phyloP scores from a whole-genome alignment of 2,329 filamentous ascomycete genomes.

The Xylariales sp. region DNA sequence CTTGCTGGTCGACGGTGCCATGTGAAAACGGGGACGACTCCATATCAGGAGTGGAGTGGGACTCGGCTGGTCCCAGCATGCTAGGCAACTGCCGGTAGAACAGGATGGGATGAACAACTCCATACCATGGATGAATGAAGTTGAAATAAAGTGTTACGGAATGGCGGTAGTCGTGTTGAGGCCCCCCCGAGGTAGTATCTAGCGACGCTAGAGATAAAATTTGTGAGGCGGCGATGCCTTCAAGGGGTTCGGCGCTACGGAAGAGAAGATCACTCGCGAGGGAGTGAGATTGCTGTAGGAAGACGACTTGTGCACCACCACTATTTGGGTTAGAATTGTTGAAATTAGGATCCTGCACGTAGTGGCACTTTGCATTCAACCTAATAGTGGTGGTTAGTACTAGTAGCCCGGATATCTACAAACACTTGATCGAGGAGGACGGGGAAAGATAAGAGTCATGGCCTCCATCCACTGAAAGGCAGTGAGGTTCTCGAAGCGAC shows the following conservation, averaged over 20 bases:
- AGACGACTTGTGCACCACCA: slow-evolving; percentile 45
- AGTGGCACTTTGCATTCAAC: slow-evolving; percentile 51
- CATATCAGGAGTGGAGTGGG: slow-evolving; percentile 38
- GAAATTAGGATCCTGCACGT: slow-evolving; percentile 46
- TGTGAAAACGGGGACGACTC: slow-evolving; percentile 40
- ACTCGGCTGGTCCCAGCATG: slow-evolving; percentile 39
- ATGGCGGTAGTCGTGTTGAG: slow-evolving; percentile 53
- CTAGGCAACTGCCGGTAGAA: slow-evolving; percentile 51
- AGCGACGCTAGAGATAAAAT: slow-evolving; percentile 55
- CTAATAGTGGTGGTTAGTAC: slow-evolving; percentile 41
- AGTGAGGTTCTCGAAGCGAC: not conserved
- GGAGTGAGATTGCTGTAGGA: slow-evolving; percentile 47
- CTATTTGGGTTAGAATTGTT: slow-evolving; percentile 41
- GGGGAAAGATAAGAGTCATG: slow-evolving; percentile 2
- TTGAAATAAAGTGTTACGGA: slow-evolving; percentile 54
- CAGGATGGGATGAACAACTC: slow-evolving; percentile 55
- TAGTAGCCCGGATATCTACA: not conserved
- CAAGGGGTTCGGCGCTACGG: slow-evolving; percentile 47
- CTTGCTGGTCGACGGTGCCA: slow-evolving; percentile 30
- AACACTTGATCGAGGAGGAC: too few relatives aligned
- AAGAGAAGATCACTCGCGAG: slow-evolving; percentile 46
- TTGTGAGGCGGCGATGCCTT: slow-evolving; percentile 52
- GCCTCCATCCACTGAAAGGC: not conserved
- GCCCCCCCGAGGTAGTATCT: slow-evolving; percentile 43
- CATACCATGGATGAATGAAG: slow-evolving; percentile 57